Conservation (phyloP, 164 flowering plant species). For the Akebia trifoliata region DNA sequence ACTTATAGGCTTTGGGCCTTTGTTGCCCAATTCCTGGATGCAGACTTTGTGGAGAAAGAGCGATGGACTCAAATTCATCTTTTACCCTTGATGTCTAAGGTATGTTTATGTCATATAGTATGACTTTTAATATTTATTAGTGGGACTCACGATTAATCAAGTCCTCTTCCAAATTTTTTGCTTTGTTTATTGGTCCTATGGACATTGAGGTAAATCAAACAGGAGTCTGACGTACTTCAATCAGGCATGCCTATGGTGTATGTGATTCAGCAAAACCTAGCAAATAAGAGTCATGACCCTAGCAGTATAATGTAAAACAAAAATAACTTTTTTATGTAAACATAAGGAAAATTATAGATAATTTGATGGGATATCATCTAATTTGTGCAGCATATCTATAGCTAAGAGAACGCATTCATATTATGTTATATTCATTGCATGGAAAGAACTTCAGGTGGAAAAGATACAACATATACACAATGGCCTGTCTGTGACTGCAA, state of each 20-base stretch:
- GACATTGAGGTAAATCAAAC: too few relatives aligned
- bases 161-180: background rate
- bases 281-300: too few relatives aligned
- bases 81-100: background rate
- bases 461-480: too few relatives aligned
- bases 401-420: background rate
- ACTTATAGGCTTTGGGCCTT: slow-evolving; percentile 80
- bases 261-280: too few relatives aligned
- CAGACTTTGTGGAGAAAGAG: slow-evolving; percentile 95
- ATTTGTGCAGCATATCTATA: background rate
- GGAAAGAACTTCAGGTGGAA: too few relatives aligned
- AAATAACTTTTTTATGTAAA: too few relatives aligned
- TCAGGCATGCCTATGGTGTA: too few relatives aligned
- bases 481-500: too few relatives aligned
- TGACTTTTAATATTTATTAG: background rate
- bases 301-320: too few relatives aligned
- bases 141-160: background rate
- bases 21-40: slow-evolving; percentile 81
- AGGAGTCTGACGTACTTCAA: too few relatives aligned
- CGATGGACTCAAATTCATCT: slow-evolving; percentile 84
- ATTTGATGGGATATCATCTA: background rate
- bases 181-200: too few relatives aligned
- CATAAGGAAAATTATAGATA: background rate
- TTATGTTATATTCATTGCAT: too few relatives aligned
- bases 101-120: background rate